Conservation (phyloP, 768 basidiomycete species). For the Lepiota venenata region DNA sequence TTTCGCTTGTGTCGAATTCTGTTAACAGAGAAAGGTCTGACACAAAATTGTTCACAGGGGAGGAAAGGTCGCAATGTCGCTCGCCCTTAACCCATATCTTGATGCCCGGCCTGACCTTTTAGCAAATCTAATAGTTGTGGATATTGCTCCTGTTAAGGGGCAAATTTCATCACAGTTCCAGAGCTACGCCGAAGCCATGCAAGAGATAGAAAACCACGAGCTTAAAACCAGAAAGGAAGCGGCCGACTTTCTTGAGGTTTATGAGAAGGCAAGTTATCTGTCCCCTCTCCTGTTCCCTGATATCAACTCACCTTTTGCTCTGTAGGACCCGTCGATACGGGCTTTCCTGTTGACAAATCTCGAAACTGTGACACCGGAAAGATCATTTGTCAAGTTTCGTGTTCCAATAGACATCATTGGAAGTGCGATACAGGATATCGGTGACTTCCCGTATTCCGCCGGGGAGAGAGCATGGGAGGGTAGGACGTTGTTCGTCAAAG, state of each 20-base stretch:
- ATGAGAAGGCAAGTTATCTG: slow-evolving; percentile 62
- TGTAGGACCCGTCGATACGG: slow-evolving; percentile 67
- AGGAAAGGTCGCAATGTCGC: slow-evolving; percentile 78
- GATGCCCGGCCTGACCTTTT: slow-evolving; percentile 39
- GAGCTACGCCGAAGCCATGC: slow-evolving; percentile 41
- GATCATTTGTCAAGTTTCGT: slow-evolving; percentile 47
- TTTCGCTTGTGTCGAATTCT: background rate
- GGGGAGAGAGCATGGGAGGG: slow-evolving; percentile 55
- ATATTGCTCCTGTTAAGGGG: slow-evolving; percentile 73
- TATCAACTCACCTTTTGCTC: background rate
- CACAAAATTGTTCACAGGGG: slow-evolving; percentile 50
- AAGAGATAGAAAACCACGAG: slow-evolving; percentile 55
- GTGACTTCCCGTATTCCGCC: slow-evolving; percentile 71
- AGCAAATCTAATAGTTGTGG: slow-evolving; percentile 66
- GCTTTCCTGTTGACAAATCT: slow-evolving; percentile 90
- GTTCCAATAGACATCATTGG: slow-evolving; percentile 70
- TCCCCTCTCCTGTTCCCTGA: background rate
- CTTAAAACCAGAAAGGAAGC: slow-evolving; percentile 68
- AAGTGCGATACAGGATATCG: slow-evolving; percentile 57
- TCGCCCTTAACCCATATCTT: slow-evolving; percentile 46
- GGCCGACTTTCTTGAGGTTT: slow-evolving; percentile 55
- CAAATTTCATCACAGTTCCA: slow-evolving; percentile 46
- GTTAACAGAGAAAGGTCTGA: background rate
- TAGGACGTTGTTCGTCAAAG: slow-evolving; percentile 75
- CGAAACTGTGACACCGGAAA: slow-evolving; percentile 25